Conservation (phyloP, 306 rosid genomes). For the Prunus mume region DNA sequence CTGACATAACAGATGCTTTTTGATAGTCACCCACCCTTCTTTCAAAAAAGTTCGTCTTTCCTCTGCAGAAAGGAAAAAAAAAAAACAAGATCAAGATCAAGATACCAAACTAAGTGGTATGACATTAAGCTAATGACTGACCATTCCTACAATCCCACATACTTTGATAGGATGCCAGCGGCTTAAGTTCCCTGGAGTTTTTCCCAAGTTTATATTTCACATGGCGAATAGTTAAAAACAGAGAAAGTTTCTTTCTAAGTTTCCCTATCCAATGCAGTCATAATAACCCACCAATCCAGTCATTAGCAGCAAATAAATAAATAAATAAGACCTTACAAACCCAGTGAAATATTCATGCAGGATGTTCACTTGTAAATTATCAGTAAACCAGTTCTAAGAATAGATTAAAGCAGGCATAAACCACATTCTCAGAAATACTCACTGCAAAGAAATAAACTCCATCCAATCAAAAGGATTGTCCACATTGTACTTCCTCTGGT, state of each 20-base stretch:
- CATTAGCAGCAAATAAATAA: background rate
- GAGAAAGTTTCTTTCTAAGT: too few species aligned
- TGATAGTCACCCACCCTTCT: slow-evolving; percentile 93
- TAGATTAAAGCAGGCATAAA: background rate
- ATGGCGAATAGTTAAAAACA: background rate
- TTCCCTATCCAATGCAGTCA: too few species aligned
- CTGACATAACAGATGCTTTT: slow-evolving; percentile 89
- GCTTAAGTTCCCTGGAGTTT: too few species aligned
- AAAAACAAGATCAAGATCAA: background rate
- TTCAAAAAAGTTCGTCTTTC: slow-evolving; percentile 91
- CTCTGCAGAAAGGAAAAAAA: slow-evolving; percentile 49
- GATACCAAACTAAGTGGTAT: too few species aligned
- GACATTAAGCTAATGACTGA: too few species aligned
- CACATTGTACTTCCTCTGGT: slow-evolving; percentile 61
- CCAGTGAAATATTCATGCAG: background rate
- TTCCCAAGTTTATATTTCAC: background rate
- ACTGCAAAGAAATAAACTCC: slow-evolving; percentile 95
- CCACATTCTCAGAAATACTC: slow-evolving; percentile 30
- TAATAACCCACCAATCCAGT: background rate
- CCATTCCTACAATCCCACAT: too few species aligned
- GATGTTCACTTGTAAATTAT: background rate
- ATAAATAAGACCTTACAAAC: background rate
- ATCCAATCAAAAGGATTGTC: slow-evolving; percentile 94
- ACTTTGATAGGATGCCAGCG: too few species aligned
- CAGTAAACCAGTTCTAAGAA: background rate